Evolutionary conservation across 176 grass and related monocot species (phyloP).

Genomic region (Aegilops umbellulata): DNA sequence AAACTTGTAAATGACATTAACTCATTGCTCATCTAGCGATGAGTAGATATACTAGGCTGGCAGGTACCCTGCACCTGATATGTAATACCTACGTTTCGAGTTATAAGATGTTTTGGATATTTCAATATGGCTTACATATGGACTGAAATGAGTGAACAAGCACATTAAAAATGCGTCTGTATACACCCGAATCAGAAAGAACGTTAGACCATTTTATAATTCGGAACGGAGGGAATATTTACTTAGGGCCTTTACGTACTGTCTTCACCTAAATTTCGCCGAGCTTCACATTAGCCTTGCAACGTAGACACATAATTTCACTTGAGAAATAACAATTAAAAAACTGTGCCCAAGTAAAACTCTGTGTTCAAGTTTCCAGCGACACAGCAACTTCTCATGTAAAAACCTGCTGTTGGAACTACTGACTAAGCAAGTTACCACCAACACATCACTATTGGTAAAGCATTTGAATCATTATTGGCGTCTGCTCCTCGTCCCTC

Average conservation of each 20-base stretch:
- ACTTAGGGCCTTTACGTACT: neutral
- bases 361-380: neutral
- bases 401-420: neutral
- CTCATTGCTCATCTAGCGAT: neutral
- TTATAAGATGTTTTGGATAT: too few relatives aligned
- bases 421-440: neutral
- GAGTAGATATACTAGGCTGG: too few relatives aligned
- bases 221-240: too few relatives aligned
- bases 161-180: too few relatives aligned
- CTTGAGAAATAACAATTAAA: neutral
- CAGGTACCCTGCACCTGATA: too few relatives aligned
- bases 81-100: too few relatives aligned
- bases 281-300: neutral
- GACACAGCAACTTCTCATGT: neutral
- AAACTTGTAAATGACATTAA: neutral
- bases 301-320: neutral
- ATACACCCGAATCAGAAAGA: too few relatives aligned
- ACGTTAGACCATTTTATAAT: too few relatives aligned
- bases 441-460: neutral
- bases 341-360: neutral
- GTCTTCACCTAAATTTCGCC: neutral
- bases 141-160: too few relatives aligned
- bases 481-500: too few relatives aligned
- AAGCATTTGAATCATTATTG: too few relatives aligned
- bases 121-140: too few relatives aligned